Conservation (phyloP, 2,329 filamentous ascomycete genomes). For the Keithomyces neogunnii region DNA sequence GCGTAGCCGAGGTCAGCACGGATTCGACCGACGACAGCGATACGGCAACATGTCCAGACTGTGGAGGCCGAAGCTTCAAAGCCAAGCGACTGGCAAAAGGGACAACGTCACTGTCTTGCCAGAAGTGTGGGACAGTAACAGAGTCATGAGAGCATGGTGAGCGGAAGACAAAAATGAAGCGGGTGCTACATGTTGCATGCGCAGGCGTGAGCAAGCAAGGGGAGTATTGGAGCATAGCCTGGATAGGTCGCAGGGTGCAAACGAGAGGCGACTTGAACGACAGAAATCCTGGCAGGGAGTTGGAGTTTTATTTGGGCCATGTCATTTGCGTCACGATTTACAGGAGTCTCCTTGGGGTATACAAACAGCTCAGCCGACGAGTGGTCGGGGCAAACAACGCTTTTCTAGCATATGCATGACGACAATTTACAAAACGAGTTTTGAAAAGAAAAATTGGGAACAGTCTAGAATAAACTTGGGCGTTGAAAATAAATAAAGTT, state of each 20-base stretch:
- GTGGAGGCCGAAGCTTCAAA: conserved; percentile 5
- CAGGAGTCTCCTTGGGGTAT: not conserved
- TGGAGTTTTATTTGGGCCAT: not conserved
- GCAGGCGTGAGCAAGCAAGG: too few relatives aligned
- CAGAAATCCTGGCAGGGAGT: too few relatives aligned
- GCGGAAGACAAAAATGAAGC: not conserved
- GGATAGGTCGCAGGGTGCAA: too few relatives aligned
- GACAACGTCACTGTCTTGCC: conserved; percentile 7
- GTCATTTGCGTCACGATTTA: not conserved
- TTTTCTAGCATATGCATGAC: not conserved
- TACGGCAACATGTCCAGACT: conserved; percentile 7
- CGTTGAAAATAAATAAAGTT: too few relatives aligned
- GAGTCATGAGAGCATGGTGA: not conserved
- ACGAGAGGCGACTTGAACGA: too few relatives aligned
- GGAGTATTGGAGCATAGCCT: too few relatives aligned
- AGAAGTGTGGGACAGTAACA: conserved; percentile 4
- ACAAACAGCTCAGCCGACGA: not conserved
- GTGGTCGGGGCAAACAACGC: not conserved
- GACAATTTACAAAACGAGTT: not conserved
- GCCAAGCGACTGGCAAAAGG: conserved; percentile 5
- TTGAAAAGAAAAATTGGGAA: not conserved
- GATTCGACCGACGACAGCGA: conserved; percentile 15
- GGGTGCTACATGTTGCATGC: not conserved
- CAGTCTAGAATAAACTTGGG: too few relatives aligned
- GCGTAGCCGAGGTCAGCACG: conserved; percentile 22